phyloP scores from a whole-genome alignment of 2,329 filamentous ascomycete genomes.

The Sporothrix curviconia region DNA sequence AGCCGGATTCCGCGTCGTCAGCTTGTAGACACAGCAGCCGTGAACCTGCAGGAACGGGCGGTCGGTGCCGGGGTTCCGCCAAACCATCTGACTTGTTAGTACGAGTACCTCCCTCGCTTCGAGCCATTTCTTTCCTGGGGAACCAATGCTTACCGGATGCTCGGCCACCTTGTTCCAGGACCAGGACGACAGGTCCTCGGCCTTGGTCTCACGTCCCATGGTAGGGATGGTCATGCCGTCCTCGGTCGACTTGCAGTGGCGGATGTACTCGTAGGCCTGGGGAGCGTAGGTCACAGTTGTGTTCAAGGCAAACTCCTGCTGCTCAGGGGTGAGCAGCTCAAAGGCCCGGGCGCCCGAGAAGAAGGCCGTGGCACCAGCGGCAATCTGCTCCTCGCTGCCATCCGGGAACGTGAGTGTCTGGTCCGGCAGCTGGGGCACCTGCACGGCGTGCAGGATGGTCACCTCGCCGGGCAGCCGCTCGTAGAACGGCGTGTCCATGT shows the following conservation, averaged over 20 bases:
- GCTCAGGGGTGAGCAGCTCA: slow-evolving; percentile 15
- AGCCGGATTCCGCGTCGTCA: too few species aligned
- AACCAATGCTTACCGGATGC: slow-evolving; percentile 18
- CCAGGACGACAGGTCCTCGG: slow-evolving; percentile 10
- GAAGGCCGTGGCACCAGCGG: slow-evolving; percentile 17
- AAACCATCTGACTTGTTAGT: too few species aligned
- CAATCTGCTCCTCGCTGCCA: slow-evolving; percentile 14
- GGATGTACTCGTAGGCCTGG: slow-evolving; percentile 18
- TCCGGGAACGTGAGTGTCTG: slow-evolving; percentile 15
- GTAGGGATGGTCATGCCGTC: slow-evolving; percentile 17
- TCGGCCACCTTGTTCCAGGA: slow-evolving; percentile 18
- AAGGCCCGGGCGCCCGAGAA: slow-evolving; percentile 17
- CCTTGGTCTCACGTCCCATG: slow-evolving; percentile 11
- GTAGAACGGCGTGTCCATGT: slow-evolving; percentile 72
- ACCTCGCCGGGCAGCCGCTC: slow-evolving; percentile 64
- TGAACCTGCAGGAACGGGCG: slow-evolving; percentile 63
- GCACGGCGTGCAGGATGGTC: slow-evolving; percentile 65
- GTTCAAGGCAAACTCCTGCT: slow-evolving; percentile 17
- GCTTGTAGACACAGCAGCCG: too few species aligned
- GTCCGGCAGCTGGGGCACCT: slow-evolving; percentile 47
- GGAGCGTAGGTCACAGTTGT: slow-evolving; percentile 17
- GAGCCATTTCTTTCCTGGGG: too few species aligned
- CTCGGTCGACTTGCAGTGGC: slow-evolving; percentile 39
- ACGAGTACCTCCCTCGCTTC: too few species aligned
- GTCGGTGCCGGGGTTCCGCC: slow-evolving; percentile 64